Conservation (phyloP, 441 rosid genomes). For the Erysimum cheiri region DNA sequence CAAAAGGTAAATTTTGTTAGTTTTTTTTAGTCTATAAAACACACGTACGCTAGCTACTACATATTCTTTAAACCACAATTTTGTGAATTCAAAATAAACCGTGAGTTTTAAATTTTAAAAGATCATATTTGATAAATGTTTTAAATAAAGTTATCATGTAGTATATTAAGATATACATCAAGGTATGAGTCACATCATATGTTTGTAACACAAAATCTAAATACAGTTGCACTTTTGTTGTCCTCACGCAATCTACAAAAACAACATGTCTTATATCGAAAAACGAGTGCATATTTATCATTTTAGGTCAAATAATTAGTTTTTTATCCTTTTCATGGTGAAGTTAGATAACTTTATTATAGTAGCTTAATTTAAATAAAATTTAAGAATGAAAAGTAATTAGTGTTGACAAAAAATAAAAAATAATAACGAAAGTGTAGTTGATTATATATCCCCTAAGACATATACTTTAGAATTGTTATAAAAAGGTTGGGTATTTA, state of each 20-base stretch:
- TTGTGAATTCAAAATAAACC: background rate
- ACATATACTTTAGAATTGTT: conserved; percentile 18
- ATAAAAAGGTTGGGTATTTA: conserved; percentile 13
- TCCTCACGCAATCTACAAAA: conserved; percentile 23
- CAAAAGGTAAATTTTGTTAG: conserved; percentile 32
- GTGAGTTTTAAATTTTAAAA: background rate
- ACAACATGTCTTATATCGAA: background rate
- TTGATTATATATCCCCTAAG: conserved; percentile 18
- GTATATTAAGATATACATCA: background rate
- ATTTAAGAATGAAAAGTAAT: background rate
- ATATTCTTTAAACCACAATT: background rate
- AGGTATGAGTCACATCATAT: conserved; percentile 26
- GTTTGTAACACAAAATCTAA: conserved; percentile 7
- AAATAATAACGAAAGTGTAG: conserved; percentile 24
- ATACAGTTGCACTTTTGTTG: conserved; percentile 16
- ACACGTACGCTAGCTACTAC: background rate
- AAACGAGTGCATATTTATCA: background rate
- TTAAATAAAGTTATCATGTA: conserved; percentile 1
- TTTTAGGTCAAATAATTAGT: background rate
- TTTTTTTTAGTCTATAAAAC: background rate
- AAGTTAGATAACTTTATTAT: no score
- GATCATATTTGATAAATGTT: background rate
- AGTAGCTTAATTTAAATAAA: background rate
- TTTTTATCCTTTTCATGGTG: background rate
- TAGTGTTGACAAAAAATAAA: conserved; percentile 26